Evolutionary conservation across 2,329 filamentous ascomycete genomes (phyloP).

Genomic region (Verticillium albo-atrum): DNA sequence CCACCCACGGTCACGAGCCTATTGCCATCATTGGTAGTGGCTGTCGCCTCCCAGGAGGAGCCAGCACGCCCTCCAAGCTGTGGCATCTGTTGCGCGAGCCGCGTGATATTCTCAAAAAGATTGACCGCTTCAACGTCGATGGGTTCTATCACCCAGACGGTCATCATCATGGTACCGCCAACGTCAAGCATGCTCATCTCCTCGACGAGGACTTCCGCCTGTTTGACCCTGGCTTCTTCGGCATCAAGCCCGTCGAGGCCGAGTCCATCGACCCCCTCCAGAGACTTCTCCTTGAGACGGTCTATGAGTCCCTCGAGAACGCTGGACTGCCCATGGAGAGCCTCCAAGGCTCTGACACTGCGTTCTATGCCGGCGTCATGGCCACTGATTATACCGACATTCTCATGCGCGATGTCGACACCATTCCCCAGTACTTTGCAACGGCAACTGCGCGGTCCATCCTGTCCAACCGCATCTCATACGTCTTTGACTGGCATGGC

Average conservation of each 20-base stretch:
- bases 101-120: not conserved
- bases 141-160: not conserved
- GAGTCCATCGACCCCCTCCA: conserved; percentile 28
- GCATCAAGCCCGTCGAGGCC: conserved; percentile 19
- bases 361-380: conserved; percentile 18
- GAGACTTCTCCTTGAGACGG: conserved; percentile 24
- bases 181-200: conserved; percentile 14
- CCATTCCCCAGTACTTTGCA: conserved; percentile 21
- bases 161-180: conserved; percentile 6
- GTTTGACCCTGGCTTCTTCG: conserved; percentile 24
- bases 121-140: not conserved
- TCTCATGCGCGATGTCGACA: conserved; percentile 18
- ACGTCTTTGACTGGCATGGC: conserved; percentile 34
- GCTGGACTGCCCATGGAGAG: conserved; percentile 8
- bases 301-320: conserved; percentile 25
- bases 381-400: conserved; percentile 22
- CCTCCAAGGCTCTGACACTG: conserved; percentile 1
- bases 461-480: conserved; percentile 34
- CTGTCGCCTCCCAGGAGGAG: conserved; percentile 5
- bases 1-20: not conserved
- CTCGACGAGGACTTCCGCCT: conserved; percentile 13
- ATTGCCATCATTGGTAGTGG: conserved; percentile 5
- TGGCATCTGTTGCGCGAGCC: conserved; percentile 4
- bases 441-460: conserved; percentile 28
- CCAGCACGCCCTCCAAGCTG: conserved; percentile 4